Conservation (phyloP, 257 asterid genomes). For the Plectranthus barbatus region DNA sequence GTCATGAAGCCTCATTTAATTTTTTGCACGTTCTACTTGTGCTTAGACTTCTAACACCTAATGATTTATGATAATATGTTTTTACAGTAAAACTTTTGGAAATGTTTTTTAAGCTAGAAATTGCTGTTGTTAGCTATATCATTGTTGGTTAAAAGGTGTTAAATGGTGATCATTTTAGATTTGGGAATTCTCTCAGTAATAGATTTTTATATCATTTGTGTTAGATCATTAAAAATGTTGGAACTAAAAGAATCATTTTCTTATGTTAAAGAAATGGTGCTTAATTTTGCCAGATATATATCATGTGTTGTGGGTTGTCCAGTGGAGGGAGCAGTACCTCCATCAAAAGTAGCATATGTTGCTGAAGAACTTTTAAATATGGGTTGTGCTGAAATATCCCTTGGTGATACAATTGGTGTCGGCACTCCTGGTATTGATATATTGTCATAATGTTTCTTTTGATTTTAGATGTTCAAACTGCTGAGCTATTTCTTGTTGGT, state of each 20-base stretch:
- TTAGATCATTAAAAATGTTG: constrained; percentile 2
- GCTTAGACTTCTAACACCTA: not conserved
- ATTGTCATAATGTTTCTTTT: constrained; percentile 16
- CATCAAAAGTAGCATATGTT: constrained; percentile 75
- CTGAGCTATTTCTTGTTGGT: constrained; percentile 2
- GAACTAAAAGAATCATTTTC: not conserved
- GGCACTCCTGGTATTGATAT: constrained; percentile 89
- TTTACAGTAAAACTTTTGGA: not conserved
- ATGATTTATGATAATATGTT: not conserved
- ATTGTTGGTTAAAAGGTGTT: not conserved
- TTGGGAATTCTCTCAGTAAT: not conserved
- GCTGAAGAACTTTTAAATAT: constrained; percentile 70
- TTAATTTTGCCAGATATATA: constrained; percentile 53
- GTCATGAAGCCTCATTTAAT: constrained; percentile 8
- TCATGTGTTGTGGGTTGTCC: constrained; percentile 98
- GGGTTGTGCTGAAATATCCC: constrained; percentile 94
- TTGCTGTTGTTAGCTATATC: not conserved
- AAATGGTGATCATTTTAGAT: not conserved
- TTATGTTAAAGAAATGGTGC: constrained; percentile 5
- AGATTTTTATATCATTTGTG: constrained; percentile 1
- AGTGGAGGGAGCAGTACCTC: constrained; percentile 80
- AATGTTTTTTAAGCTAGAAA: no score
- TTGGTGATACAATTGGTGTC: constrained; percentile 92
- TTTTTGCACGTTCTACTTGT: not conserved
- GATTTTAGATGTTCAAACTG: constrained; percentile 6